These are phyloP conservation scores for Schwanniomyces occidentalis DNA, from an alignment of 805 yeast genomes.

Conservation along the genomic window DNA sequence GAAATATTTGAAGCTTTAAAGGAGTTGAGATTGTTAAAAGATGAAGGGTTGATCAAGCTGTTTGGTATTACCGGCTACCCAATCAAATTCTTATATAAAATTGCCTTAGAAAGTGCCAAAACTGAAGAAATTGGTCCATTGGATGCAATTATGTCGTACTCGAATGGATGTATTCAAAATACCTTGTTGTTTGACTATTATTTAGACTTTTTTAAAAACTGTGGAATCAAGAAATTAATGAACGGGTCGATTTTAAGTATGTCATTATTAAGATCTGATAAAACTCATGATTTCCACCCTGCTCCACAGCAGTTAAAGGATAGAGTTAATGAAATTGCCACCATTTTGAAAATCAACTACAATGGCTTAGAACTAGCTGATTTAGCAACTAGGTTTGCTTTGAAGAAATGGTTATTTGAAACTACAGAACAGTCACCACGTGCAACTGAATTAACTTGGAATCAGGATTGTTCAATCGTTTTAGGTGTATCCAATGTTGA, in stretches of 20 bases:
- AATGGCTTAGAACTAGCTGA: slow-evolving; percentile 70
- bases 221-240: slow-evolving; percentile 58
- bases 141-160: slow-evolving; percentile 77
- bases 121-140: slow-evolving; percentile 55
- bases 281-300: slow-evolving; percentile 80
- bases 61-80: slow-evolving; percentile 91
- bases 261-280: slow-evolving; percentile 73
- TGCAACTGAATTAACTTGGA: slow-evolving; percentile 20
- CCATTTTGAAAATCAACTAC: slow-evolving; percentile 31
- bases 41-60: slow-evolving; percentile 59
- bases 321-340: slow-evolving; percentile 49
- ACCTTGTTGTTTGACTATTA: slow-evolving; percentile 47
- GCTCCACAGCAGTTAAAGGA: slow-evolving; percentile 59
- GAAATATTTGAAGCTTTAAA: slow-evolving; percentile 62
- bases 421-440: slow-evolving; percentile 11
- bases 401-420: slow-evolving; percentile 54
- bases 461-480: slow-evolving; percentile 55
- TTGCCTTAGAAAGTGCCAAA: slow-evolving; percentile 43
- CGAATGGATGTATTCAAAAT: slow-evolving; percentile 83
- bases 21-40: slow-evolving; percentile 58
- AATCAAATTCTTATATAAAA: slow-evolving; percentile 58
- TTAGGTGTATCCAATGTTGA: slow-evolving; percentile 68
- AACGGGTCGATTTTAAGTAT: slow-evolving; percentile 87
- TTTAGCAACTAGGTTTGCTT: slow-evolving; percentile 75
- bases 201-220: slow-evolving; percentile 49